These are phyloP conservation scores for Gonapodya sp. DNA, from an alignment of 192 early-diverging fungal species.

Conservation along the genomic window DNA sequence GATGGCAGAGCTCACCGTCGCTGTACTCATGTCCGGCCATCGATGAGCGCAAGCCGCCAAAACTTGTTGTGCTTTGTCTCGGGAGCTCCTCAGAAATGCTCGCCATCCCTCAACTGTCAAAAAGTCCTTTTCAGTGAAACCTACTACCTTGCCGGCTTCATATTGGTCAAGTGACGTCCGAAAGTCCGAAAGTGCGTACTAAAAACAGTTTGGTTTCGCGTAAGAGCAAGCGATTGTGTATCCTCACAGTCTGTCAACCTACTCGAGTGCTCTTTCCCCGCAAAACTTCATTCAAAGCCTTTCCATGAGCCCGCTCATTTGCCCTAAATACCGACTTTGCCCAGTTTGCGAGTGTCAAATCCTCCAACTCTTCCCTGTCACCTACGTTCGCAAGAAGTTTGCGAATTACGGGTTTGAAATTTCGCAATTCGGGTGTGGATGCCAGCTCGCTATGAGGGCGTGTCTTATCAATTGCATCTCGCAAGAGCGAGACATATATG, in stretches of 20 bases:
- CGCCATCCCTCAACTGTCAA: neutral
- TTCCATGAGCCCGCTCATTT: neutral
- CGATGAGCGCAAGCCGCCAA: neutral
- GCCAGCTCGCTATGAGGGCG: neutral
- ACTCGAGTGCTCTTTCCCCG: neutral
- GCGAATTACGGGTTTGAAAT: neutral
- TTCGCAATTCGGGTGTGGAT: neutral
- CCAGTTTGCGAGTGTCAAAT: neutral
- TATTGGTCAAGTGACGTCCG: neutral
- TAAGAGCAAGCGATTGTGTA: neutral
- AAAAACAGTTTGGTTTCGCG: neutral
- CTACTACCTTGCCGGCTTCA: neutral
- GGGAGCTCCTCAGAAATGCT: neutral
- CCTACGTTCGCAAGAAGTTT: neutral
- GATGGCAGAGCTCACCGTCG: neutral
- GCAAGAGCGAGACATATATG: neutral
- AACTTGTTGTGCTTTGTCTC: neutral
- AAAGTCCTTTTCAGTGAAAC: neutral
- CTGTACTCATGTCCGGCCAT: neutral
- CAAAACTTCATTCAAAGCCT: neutral
- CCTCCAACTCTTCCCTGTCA: neutral
- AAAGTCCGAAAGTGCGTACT: neutral
- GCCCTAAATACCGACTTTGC: neutral
- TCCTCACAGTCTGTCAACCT: neutral
- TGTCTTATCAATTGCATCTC: neutral